These are phyloP conservation scores for Aspergillus indologenus DNA, from an alignment of 495 filamentous ascomycete genomes.

Conservation along the genomic window DNA sequence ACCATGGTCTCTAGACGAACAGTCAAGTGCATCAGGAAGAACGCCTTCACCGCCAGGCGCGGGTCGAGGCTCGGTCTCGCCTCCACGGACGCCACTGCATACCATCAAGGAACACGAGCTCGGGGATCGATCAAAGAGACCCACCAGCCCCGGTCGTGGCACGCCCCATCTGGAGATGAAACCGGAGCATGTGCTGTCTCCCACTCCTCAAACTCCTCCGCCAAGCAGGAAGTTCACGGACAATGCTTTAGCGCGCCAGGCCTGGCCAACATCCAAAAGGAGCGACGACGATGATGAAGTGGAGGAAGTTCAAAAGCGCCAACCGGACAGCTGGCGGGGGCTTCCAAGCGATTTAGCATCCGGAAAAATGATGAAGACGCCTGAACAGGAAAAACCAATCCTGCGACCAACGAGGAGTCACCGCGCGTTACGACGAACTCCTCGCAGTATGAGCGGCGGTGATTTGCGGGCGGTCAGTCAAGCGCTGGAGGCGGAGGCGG, in stretches of 20 bases:
- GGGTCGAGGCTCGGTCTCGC: constrained; percentile 27
- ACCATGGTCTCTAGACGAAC: constrained; percentile 36
- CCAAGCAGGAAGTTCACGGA: constrained; percentile 47
- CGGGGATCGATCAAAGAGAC: constrained; percentile 19
- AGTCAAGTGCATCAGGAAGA: constrained; percentile 18
- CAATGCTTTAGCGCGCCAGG: constrained; percentile 46
- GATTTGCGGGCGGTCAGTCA: constrained; percentile 72
- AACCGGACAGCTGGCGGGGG: neutral
- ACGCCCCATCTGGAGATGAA: constrained; percentile 44
- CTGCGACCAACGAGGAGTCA: constrained; percentile 39
- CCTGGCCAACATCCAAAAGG: constrained; percentile 52
- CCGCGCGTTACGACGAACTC: constrained; percentile 67
- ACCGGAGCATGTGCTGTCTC: constrained; percentile 36
- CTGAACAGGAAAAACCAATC: constrained; percentile 35
- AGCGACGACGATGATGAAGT: constrained; percentile 26
- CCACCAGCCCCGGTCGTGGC: constrained; percentile 20
- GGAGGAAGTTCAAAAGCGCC: constrained; percentile 9
- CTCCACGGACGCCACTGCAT: constrained; percentile 39
- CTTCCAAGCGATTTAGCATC: constrained; percentile 6
- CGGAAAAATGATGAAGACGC: constrained; percentile 26
- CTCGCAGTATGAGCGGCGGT: constrained; percentile 66
- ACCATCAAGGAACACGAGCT: constrained; percentile 42
- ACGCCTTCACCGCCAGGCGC: constrained; percentile 18
- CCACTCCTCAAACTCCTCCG: constrained; percentile 31
- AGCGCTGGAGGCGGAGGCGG: too few relatives aligned